Conservation (phyloP, 768 basidiomycete species). For the Tricholoma furcatifolium region DNA sequence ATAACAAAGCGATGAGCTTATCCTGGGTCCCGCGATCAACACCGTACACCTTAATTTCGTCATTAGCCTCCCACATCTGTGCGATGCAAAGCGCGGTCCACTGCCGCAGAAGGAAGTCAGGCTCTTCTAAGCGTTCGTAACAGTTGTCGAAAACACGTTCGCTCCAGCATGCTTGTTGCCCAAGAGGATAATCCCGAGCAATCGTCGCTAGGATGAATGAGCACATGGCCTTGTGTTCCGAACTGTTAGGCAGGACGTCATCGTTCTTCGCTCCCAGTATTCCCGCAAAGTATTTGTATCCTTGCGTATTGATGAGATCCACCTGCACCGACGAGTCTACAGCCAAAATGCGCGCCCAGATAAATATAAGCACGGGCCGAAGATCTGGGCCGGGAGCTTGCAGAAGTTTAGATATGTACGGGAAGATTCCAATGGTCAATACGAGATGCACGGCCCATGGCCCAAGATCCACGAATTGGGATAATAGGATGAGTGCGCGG, state of each 20-base stretch:
- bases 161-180: conserved; percentile 82
- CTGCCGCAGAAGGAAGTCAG: conserved; percentile 90
- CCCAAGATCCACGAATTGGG: conserved; percentile 96
- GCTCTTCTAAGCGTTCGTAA: conserved; percentile 79
- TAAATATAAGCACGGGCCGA: conserved; percentile 97
- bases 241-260: conserved; percentile 80
- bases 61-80: conserved; percentile 92
- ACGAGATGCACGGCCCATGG: conserved; percentile 99
- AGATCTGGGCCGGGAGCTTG: conserved; percentile 94
- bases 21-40: conserved; percentile 81
- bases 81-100: conserved; percentile 94
- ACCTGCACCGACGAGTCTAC: conserved; percentile 93
- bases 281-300: conserved; percentile 84
- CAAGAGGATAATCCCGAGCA: conserved; percentile 83
- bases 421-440: conserved; percentile 95
- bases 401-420: conserved; percentile 94
- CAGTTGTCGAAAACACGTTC: conserved; percentile 87
- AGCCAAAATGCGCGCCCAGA: conserved; percentile 97
- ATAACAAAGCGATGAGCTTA: conserved; percentile 72
- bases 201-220: conserved; percentile 92
- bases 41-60: conserved; percentile 85
- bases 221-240: conserved; percentile 98
- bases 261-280: conserved; percentile 73
- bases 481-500: conserved; percentile 91
- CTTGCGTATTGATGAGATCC: conserved; percentile 81